A percentile compares a stretch with the other conserved stretches of the same genome.
These are phyloP conservation scores for Blastocystis sp. DNA, from an alignment of 352 stramenopile species.

Conservation along the genomic window DNA sequence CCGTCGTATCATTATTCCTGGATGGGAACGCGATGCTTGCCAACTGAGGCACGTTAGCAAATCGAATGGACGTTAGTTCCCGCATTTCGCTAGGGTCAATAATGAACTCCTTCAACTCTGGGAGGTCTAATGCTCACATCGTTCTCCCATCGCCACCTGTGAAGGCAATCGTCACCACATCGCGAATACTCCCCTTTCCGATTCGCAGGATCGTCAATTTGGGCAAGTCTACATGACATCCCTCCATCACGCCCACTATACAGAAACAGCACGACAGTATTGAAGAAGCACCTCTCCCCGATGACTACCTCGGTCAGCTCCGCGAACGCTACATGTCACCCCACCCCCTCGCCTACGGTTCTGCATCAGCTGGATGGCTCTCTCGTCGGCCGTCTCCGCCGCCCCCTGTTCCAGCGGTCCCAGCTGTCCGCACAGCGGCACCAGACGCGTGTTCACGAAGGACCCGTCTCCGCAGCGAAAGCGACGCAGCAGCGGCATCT, in stretches of 20 bases:
- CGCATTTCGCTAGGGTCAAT: neutral
- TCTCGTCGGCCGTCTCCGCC: neutral
- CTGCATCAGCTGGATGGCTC: neutral
- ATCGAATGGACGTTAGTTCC: neutral
- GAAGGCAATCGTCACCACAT: neutral
- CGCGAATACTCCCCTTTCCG: neutral
- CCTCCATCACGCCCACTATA: neutral
- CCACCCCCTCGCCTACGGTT: neutral
- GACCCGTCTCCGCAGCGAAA: neutral
- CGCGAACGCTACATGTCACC: neutral
- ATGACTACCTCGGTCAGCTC: neutral
- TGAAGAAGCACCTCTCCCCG: constrained; percentile 6
- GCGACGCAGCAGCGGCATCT: neutral
- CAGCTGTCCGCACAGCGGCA: neutral
- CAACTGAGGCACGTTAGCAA: neutral
- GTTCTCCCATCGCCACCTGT: neutral
- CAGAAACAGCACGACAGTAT: neutral
- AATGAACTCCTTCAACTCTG: neutral
- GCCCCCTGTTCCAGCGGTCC: neutral
- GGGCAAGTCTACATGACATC: neutral
- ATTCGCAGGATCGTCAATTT: neutral
- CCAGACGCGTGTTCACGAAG: neutral
- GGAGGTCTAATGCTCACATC: neutral
- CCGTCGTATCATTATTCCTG: too few species aligned
- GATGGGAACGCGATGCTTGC: too few species aligned